A percentile compares a stretch with the other conserved stretches of the same genome.
phyloP scores from a whole-genome alignment of 768 basidiomycete genomes.

The Psilocybe azurescens region DNA sequence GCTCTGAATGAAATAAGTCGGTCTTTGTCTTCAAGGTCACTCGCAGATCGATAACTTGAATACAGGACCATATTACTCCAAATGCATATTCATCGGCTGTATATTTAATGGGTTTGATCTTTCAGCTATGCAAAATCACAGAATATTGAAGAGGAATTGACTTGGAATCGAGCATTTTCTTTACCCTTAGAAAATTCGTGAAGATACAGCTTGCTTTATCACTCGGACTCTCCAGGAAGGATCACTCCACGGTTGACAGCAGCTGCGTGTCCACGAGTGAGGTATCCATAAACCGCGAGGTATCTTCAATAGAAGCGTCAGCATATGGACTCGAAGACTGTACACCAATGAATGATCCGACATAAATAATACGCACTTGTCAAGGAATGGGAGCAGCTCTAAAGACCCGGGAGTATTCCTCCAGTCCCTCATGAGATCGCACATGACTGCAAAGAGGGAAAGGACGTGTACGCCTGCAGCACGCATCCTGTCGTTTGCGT shows the following conservation, averaged over 20 bases:
- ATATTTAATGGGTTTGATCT: no score
- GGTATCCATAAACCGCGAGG: conserved; percentile 29
- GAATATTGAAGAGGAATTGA: no score
- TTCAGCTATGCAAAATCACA: no score
- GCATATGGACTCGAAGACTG: not conserved
- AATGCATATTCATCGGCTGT: no score
- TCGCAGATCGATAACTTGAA: no score
- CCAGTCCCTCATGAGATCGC: conserved; percentile 59
- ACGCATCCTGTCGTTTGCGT: conserved; percentile 54
- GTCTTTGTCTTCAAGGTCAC: no score
- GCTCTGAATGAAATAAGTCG: no score
- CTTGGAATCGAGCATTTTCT: no score
- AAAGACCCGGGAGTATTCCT: conserved; percentile 47
- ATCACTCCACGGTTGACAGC: conserved; percentile 27
- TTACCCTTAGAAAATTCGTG: no score
- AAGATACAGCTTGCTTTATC: not conserved
- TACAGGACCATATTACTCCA: no score
- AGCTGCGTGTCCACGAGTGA: conserved; percentile 32
- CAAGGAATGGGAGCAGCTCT: conserved; percentile 49
- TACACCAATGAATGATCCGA: not conserved
- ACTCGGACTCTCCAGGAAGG: conserved; percentile 29
- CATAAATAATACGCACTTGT: conserved; percentile 38
- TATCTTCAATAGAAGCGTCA: conserved; percentile 22
- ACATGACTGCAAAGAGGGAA: conserved; percentile 47
- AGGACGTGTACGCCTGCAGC: conserved; percentile 50